Conservation (phyloP, 2,329 filamentous ascomycete species). For the Colletotrichum limetticola region DNA sequence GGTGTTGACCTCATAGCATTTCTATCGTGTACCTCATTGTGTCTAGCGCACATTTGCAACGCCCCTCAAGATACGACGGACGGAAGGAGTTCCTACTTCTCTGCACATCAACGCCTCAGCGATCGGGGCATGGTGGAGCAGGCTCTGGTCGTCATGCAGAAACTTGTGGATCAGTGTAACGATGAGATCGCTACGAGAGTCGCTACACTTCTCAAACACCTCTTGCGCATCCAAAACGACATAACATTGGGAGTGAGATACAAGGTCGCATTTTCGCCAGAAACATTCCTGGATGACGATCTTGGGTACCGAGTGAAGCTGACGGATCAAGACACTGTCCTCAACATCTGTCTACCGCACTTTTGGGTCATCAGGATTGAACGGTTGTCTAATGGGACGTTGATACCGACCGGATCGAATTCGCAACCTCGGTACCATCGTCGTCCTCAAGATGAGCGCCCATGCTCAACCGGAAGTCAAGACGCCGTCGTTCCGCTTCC, state of each 20-base stretch:
- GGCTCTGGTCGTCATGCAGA: slow-evolving; percentile 47
- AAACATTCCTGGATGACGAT: not conserved
- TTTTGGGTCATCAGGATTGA: slow-evolving; percentile 10
- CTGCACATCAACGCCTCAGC: slow-evolving; percentile 50
- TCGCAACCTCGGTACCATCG: not conserved
- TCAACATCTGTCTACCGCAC: slow-evolving; percentile 15
- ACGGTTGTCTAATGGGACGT: not conserved
- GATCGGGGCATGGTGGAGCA: slow-evolving; percentile 54
- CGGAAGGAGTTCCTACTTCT: slow-evolving; percentile 33
- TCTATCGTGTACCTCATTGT: slow-evolving; percentile 48
- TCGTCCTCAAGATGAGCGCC: not conserved
- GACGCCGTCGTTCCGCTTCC: not conserved
- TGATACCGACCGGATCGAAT: not conserved
- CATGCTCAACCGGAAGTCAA: not conserved
- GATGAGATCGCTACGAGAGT: slow-evolving; percentile 46
- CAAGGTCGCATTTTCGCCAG: not conserved
- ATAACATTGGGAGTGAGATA: slow-evolving; percentile 29
- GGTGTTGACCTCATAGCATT: slow-evolving; percentile 51
- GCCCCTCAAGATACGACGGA: slow-evolving; percentile 29
- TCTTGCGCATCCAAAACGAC: slow-evolving; percentile 47
- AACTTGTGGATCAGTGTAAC: slow-evolving; percentile 39
- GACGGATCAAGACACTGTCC: not conserved
- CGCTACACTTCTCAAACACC: slow-evolving; percentile 42
- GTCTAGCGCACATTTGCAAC: slow-evolving; percentile 49
- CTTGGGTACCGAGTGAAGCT: slow-evolving; percentile 10